Conservation (phyloP, 2,329 filamentous ascomycete genomes). For the Cordyceps sp. region DNA sequence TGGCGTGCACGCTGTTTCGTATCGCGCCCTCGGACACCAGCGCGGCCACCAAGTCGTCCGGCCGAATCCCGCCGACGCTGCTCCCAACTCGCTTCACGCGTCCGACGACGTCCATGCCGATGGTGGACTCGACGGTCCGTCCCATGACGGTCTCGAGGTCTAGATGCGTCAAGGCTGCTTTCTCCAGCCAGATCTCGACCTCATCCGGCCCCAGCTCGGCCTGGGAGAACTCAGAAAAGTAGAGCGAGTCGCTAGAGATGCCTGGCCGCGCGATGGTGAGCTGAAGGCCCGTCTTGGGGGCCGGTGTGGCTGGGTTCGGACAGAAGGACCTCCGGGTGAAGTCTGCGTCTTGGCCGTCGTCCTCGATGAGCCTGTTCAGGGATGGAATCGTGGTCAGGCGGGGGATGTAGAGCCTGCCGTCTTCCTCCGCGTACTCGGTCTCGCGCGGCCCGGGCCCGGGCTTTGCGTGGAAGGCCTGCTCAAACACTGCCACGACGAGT, state of each 20-base stretch:
- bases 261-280: constrained; percentile 12
- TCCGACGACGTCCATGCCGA: constrained; percentile 26
- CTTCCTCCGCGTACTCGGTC: constrained; percentile 24
- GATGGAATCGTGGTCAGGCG: constrained; percentile 21
- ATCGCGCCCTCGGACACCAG: constrained; percentile 18
- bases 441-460: constrained; percentile 12
- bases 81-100: constrained; percentile 17
- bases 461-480: constrained; percentile 7
- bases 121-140: constrained; percentile 9
- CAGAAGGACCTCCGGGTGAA: constrained; percentile 7
- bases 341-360: constrained; percentile 3
- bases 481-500: constrained; percentile 11
- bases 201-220: constrained; percentile 12
- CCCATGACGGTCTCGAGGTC: constrained; percentile 21
- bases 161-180: constrained; percentile 15
- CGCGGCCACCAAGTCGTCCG: constrained; percentile 25
- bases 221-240: constrained; percentile 8
- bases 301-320: no score
- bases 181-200: constrained; percentile 22
- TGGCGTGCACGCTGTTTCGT: constrained; percentile 14
- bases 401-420: constrained; percentile 23
- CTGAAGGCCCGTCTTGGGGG: constrained; percentile 5
- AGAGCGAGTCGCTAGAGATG: constrained; percentile 8
- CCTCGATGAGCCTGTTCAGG: constrained; percentile 29
- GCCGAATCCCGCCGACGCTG: constrained; percentile 12